Conservation (phyloP, 2,329 filamentous ascomycete species). For the Parascedosporium putredinis region DNA sequence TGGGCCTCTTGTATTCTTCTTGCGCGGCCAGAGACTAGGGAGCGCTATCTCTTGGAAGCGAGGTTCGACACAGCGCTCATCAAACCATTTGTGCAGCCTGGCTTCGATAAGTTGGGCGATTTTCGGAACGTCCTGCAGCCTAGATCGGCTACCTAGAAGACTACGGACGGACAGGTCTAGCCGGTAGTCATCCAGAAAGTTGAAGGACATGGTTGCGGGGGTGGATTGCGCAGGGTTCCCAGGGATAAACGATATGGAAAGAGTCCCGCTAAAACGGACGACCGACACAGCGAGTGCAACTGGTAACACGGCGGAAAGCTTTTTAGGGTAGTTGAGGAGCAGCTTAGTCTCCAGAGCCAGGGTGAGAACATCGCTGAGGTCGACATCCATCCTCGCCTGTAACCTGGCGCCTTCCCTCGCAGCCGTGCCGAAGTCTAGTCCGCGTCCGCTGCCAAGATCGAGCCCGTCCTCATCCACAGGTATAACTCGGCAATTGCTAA, state of each 20-base stretch:
- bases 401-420: conserved; percentile 60
- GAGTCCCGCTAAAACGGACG: conserved; percentile 85
- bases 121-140: conserved; percentile 77
- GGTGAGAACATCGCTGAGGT: conserved; percentile 91
- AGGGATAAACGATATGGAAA: conserved; percentile 89
- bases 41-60: conserved; percentile 79
- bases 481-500: conserved; percentile 95
- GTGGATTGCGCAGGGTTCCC: conserved; percentile 56
- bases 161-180: conserved; percentile 75
- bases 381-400: conserved; percentile 94
- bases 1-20: conserved; percentile 70
- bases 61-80: conserved; percentile 76
- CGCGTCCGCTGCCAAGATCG: conserved; percentile 38
- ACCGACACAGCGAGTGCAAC: conserved; percentile 88
- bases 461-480: conserved; percentile 74
- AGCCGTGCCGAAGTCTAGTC: conserved; percentile 41
- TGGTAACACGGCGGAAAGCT: conserved; percentile 76
- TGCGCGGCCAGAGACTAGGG: conserved; percentile 73
- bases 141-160: conserved; percentile 66
- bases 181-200: conserved; percentile 81
- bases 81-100: conserved; percentile 75
- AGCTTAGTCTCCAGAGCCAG: conserved; percentile 90
- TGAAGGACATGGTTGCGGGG: conserved; percentile 86
- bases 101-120: conserved; percentile 77
- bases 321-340: conserved; percentile 88